phyloP scores from a whole-genome alignment of 345 rosid genomes.

The Populus nigra region DNA sequence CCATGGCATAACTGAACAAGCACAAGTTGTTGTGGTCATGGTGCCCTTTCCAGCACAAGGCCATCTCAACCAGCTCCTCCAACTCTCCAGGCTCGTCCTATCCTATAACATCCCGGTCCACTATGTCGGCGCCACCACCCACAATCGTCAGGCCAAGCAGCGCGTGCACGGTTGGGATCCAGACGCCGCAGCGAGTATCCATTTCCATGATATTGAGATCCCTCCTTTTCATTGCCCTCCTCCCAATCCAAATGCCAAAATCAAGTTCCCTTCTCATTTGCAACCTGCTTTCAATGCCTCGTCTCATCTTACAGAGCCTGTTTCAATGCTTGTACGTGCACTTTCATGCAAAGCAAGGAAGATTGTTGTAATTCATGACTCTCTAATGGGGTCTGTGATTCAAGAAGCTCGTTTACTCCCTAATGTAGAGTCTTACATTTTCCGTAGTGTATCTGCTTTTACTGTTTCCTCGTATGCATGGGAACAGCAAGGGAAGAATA shows the following conservation, averaged over 20 bases:
- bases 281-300: slow-evolving; percentile 36
- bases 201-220: slow-evolving; percentile 36
- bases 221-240: slow-evolving; percentile 35
- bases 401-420: slow-evolving; percentile 28
- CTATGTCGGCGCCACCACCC: slow-evolving; percentile 38
- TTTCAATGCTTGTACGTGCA: slow-evolving; percentile 16
- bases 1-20: background rate
- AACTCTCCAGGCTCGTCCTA: slow-evolving; percentile 43
- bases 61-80: slow-evolving; percentile 56
- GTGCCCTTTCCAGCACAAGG: slow-evolving; percentile 63
- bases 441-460: slow-evolving; percentile 46
- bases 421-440: slow-evolving; percentile 38
- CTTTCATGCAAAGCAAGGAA: slow-evolving; percentile 29
- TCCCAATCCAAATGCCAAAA: slow-evolving; percentile 28
- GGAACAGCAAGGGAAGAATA: slow-evolving; percentile 21
- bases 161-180: slow-evolving; percentile 41
- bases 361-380: slow-evolving; percentile 38
- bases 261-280: slow-evolving; percentile 48
- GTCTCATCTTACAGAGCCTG: slow-evolving; percentile 27
- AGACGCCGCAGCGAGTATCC: slow-evolving; percentile 5
- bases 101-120: slow-evolving; percentile 41
- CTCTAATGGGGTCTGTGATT: slow-evolving; percentile 45
- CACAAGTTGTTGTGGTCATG: slow-evolving; percentile 35
- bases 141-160: slow-evolving; percentile 42
- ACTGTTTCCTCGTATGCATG: slow-evolving; percentile 11